Evolutionary conservation across 2,329 filamentous ascomycete species (phyloP).

Genomic region (Claviceps maximensis): DNA sequence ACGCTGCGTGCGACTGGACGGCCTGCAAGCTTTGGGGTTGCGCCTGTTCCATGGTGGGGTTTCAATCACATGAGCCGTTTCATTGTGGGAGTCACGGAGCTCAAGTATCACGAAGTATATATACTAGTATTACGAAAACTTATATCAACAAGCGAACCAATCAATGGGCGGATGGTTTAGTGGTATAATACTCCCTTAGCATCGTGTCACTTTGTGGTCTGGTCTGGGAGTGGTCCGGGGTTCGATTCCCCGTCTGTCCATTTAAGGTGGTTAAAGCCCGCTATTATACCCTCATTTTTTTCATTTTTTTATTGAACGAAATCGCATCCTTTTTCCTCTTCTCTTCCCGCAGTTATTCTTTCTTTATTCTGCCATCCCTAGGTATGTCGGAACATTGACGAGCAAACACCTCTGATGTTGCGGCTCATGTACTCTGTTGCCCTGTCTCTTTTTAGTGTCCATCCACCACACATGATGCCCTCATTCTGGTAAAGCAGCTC

Average conservation of each 20-base stretch:
- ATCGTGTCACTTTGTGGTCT: fast-evolving
- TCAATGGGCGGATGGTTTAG: constrained; percentile 6
- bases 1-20: constrained; percentile 1
- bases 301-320: no score
- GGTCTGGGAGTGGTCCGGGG: constrained; percentile 11
- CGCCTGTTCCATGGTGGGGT: background rate
- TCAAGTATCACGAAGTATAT: no score
- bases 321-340: no score
- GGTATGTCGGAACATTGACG: no score
- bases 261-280: background rate
- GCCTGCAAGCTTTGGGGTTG: constrained; percentile 1
- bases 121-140: fast-evolving
- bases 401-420: no score
- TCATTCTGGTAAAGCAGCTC: no score
- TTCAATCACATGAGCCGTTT: constrained; percentile 2
- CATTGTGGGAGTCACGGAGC: no score
- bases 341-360: no score
- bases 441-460: no score
- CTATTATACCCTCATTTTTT: background rate
- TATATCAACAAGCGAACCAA: fast-evolving
- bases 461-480: no score
- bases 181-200: constrained; percentile 8
- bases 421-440: no score
- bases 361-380: no score
- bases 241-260: constrained; percentile 13